Percentiles rank a stretch among this genome's conserved stretches.
Conservation (phyloP, 2,329 filamentous ascomycete genomes). For the Alternaria solani region DNA sequence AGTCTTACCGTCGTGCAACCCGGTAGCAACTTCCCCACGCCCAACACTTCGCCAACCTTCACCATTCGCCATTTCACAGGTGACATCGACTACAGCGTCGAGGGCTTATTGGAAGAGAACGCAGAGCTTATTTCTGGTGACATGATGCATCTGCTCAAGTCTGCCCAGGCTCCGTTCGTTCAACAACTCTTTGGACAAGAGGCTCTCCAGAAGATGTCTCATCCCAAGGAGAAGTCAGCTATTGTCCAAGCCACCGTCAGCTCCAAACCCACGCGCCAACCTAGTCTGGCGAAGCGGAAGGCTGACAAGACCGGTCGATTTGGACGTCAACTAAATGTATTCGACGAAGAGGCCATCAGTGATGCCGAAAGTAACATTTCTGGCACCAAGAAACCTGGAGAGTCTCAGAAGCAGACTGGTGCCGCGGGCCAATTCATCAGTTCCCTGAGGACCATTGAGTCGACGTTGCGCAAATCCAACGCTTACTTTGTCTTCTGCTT, state of each 20-base stretch:
- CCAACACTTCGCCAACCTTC: constrained; percentile 81
- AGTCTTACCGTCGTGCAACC: constrained; percentile 78
- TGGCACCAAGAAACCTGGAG: constrained; percentile 50
- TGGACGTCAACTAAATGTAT: constrained; percentile 49
- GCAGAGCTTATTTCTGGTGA: constrained; percentile 96
- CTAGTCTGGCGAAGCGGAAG: constrained; percentile 89
- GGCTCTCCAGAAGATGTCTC: constrained; percentile 88
- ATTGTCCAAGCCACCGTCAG: constrained; percentile 97
- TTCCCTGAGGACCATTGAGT: constrained; percentile 88
- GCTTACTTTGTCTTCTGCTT: constrained; percentile 96
- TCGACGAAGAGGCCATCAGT: constrained; percentile 59
- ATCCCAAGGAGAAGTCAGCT: constrained; percentile 86
- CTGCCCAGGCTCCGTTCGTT: constrained; percentile 88
- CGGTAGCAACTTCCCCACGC: constrained; percentile 88
- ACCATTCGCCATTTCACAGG: constrained; percentile 95
- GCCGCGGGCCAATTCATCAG: constrained; percentile 92
- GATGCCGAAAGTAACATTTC: constrained; percentile 52
- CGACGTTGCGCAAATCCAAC: constrained; percentile 86
- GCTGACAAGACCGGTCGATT: constrained; percentile 63
- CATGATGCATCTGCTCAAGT: constrained; percentile 90
- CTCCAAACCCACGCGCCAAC: constrained; percentile 90
- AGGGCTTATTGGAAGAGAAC: constrained; percentile 91
- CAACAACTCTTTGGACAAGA: constrained; percentile 94
- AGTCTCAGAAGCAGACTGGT: constrained; percentile 71
- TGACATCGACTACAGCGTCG: constrained; percentile 91